A percentile compares a stretch with the other conserved stretches of the same genome.
Evolutionary conservation across 176 grass and related monocot genomes (phyloP).

Genomic region (Chloris gayana): DNA sequence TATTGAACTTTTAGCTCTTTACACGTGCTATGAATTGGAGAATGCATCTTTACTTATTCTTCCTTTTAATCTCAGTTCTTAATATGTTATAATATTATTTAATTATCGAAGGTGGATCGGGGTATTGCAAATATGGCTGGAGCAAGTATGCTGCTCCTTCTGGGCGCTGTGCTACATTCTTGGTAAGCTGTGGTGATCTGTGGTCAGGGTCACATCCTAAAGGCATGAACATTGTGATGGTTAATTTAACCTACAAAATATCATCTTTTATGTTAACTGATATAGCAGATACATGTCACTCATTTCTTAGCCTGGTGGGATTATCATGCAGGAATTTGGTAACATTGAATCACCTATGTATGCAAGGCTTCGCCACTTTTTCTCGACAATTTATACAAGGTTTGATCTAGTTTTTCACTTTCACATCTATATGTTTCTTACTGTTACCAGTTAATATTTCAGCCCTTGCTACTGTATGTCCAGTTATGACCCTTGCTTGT

Average conservation of each 20-base stretch:
- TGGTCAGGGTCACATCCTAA: neutral
- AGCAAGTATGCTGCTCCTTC: constrained; percentile 94
- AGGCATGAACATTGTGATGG: neutral
- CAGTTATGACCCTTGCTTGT: neutral
- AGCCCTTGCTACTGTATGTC: neutral
- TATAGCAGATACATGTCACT: neutral
- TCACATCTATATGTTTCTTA: neutral
- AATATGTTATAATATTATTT: constrained; percentile 25
- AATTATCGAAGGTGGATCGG: constrained; percentile 80
- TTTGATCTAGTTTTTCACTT: constrained; percentile 11
- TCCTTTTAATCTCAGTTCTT: neutral
- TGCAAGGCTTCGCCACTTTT: constrained; percentile 83
- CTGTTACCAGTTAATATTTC: neutral
- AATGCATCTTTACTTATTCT: neutral
- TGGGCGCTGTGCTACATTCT: constrained; percentile 87
- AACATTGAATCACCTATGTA: constrained; percentile 98
- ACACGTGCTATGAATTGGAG: neutral
- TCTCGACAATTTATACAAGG: constrained; percentile 87
- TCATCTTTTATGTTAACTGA: neutral
- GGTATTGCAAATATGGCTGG: constrained; percentile 98
- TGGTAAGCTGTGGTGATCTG: constrained; percentile 55
- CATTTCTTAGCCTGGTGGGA: constrained; percentile 21
- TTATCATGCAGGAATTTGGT: constrained; percentile 81
- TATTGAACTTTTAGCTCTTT: constrained; percentile 2
- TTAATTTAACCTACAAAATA: neutral